Evolutionary conservation across 306 rosid genomes (phyloP).

Genomic region (Hippophae rhamnoides): DNA sequence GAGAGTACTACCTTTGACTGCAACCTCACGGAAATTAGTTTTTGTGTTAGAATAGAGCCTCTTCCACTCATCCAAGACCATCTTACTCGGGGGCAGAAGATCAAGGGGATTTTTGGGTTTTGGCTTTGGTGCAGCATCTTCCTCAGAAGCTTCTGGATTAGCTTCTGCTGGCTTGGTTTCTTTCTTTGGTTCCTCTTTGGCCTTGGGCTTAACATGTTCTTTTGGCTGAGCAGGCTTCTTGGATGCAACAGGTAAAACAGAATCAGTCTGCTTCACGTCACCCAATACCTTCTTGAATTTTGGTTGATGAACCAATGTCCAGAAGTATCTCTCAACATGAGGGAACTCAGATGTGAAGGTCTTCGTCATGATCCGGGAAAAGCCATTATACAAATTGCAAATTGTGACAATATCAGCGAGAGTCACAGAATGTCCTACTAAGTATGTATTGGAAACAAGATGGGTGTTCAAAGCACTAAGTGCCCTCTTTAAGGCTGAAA

Average conservation of each 20-base stretch:
- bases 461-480: conserved; percentile 59
- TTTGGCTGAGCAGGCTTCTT: conserved; percentile 66
- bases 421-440: conserved; percentile 74
- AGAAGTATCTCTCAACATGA: conserved; percentile 84
- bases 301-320: conserved; percentile 95
- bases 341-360: conserved; percentile 79
- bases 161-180: conserved; percentile 36
- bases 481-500: conserved; percentile 50
- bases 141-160: conserved; percentile 34
- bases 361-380: conserved; percentile 32
- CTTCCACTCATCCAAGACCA: conserved; percentile 91
- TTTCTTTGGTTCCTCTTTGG: conserved; percentile 58
- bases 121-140: conserved; percentile 84
- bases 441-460: conserved; percentile 64
- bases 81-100: conserved; percentile 80
- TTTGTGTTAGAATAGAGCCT: conserved; percentile 86
- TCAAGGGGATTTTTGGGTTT: conserved; percentile 82
- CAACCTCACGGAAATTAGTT: conserved; percentile 91
- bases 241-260: conserved; percentile 45
- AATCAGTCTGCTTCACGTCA: conserved; percentile 57
- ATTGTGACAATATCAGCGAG: conserved; percentile 62
- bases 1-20: conserved; percentile 55
- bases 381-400: conserved; percentile 39
- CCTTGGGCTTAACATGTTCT: conserved; percentile 53
- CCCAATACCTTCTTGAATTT: conserved; percentile 63